Conservation (phyloP, 306 rosid genomes). For the Lupinus albus region DNA sequence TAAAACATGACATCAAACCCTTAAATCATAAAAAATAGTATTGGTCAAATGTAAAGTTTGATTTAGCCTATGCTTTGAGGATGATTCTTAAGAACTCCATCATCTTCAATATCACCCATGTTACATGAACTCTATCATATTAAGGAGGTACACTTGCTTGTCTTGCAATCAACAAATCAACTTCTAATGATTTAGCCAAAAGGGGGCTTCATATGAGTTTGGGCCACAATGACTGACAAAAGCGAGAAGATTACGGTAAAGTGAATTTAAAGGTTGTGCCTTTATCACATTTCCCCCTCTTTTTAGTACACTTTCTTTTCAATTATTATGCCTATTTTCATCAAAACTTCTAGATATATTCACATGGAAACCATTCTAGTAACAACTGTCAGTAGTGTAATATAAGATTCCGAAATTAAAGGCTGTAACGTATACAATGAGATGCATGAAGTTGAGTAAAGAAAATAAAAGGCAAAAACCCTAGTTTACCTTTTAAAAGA, state of each 20-base stretch:
- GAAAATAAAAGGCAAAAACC: constrained; percentile 20
- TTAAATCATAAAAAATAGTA: too few species aligned
- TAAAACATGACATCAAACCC: not conserved
- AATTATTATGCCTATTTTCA: constrained; percentile 30
- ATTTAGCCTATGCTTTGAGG: not conserved
- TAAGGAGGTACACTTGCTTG: constrained; percentile 1
- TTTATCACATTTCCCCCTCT: constrained; percentile 23
- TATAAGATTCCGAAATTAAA: constrained; percentile 6
- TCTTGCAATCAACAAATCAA: constrained; percentile 2
- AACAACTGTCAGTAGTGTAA: constrained; percentile 14
- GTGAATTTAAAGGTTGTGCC: constrained; percentile 12
- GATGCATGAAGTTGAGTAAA: constrained; percentile 21
- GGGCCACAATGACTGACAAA: not conserved
- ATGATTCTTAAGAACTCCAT: not conserved
- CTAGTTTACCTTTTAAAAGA: constrained; percentile 30
- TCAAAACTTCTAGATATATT: constrained; percentile 21
- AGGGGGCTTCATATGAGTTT: not conserved
- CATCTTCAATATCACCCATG: not conserved
- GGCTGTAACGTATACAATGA: not conserved
- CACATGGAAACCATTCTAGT: constrained; percentile 6
- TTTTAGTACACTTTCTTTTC: not conserved
- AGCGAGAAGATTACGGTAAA: constrained; percentile 20
- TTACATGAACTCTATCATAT: not conserved
- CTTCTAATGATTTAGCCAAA: not conserved
- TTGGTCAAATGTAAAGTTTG: not conserved